Conservation (phyloP, 192 early-diverging fungal species). For the Gamsiella multidivaricata region DNA sequence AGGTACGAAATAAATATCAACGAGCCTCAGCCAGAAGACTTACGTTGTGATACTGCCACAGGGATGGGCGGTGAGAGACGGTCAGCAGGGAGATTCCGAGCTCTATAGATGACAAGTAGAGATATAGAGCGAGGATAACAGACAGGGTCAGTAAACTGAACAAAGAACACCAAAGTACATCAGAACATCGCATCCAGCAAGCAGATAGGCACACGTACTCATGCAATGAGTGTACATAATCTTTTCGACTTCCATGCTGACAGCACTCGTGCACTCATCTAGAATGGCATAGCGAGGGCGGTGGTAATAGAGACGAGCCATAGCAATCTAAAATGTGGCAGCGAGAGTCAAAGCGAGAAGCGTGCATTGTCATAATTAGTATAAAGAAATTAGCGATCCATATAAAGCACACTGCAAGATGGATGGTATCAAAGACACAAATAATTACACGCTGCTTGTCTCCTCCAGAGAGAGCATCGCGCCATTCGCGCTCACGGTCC, state of each 20-base stretch:
- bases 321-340: constrained; percentile 72
- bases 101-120: constrained; percentile 49
- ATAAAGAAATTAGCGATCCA: no score
- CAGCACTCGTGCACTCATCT: constrained; percentile 93
- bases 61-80: constrained; percentile 92
- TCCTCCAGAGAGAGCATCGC: constrained; percentile 94
- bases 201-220: constrained; percentile 24
- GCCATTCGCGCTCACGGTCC: constrained; percentile 89
- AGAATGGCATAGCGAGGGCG: constrained; percentile 94
- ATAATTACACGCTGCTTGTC: constrained; percentile 89
- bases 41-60: constrained; percentile 97
- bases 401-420: no score
- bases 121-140: no score
- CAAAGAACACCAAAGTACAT: no score
- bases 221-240: constrained; percentile 90
- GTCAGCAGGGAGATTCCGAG: constrained; percentile 93
- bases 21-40: constrained; percentile 10
- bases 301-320: constrained; percentile 98
- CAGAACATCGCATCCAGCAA: background rate
- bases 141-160: no score
- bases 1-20: background rate
- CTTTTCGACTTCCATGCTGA: constrained; percentile 93
- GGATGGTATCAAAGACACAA: no score
- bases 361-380: no score
- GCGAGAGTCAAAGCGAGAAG: background rate